phyloP scores from a whole-genome alignment of 192 early-diverging fungal species.

The Phycomyces blakesleeanus region DNA sequence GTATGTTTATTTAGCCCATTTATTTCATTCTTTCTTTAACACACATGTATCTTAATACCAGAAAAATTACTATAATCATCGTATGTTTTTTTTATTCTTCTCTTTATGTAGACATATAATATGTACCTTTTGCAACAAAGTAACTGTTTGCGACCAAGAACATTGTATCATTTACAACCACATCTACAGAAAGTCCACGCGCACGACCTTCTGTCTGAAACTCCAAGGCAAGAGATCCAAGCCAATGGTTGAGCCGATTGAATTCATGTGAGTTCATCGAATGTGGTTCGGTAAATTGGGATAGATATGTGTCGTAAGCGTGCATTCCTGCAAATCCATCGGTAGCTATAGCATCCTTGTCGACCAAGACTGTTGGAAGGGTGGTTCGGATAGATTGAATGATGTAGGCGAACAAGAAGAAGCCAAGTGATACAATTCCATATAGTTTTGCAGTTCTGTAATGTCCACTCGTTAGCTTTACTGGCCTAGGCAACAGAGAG shows the following conservation, averaged over 20 bases:
- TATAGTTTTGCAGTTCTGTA: background rate
- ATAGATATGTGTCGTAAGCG: constrained; percentile 27
- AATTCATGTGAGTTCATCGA: constrained; percentile 14
- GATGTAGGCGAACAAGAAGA: constrained; percentile 12
- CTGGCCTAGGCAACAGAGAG: background rate
- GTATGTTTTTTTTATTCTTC: too few species aligned
- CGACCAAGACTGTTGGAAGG: constrained; percentile 21
- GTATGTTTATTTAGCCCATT: too few species aligned
- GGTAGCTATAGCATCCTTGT: constrained; percentile 12
- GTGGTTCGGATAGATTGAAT: constrained; percentile 2
- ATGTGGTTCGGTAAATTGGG: constrained; percentile 21
- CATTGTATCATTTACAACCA: constrained; percentile 14
- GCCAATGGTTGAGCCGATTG: constrained; percentile 11
- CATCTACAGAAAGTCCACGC: constrained; percentile 7
- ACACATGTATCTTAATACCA: too few species aligned
- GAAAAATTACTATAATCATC: too few species aligned
- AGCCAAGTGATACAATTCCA: background rate
- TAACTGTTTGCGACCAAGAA: background rate
- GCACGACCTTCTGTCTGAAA: constrained; percentile 6
- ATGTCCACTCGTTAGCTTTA: background rate
- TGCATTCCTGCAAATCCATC: constrained; percentile 33
- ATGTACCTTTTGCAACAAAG: constrained; percentile 1
- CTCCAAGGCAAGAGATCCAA: constrained; percentile 4
- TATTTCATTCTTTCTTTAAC: too few species aligned
- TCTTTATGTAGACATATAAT: background rate